phyloP scores from a whole-genome alignment of 1,284 basidiomycete genomes.

The Rhodotorula sp. region DNA sequence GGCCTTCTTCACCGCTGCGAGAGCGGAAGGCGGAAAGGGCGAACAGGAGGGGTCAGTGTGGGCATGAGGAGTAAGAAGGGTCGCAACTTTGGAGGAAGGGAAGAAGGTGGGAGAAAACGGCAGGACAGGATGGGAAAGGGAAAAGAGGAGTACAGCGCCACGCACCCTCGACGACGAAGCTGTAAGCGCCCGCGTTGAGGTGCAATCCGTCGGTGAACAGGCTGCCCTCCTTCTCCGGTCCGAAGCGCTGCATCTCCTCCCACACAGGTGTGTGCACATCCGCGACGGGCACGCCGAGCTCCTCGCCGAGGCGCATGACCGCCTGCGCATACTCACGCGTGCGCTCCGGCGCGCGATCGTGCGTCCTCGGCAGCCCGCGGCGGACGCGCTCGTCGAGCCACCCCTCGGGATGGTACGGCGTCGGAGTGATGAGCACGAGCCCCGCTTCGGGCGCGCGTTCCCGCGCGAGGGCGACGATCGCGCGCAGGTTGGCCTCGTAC shows the following conservation, averaged over 20 bases:
- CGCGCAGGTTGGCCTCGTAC: slow-evolving; percentile 65
- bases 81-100: too few species aligned
- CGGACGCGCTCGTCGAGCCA: slow-evolving; percentile 12
- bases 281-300: slow-evolving; percentile 62
- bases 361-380: neutral
- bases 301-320: slow-evolving; percentile 62
- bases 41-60: too few species aligned
- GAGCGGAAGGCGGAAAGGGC: slow-evolving; percentile 49
- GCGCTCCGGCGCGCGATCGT: slow-evolving; percentile 59
- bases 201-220: slow-evolving; percentile 29
- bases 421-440: slow-evolving; percentile 28
- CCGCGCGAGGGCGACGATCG: slow-evolving; percentile 15
- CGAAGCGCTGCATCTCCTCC: neutral
- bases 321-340: slow-evolving; percentile 70
- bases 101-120: too few species aligned
- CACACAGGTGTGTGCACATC: slow-evolving; percentile 14
- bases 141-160: neutral
- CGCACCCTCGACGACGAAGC: slow-evolving; percentile 1
- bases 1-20: slow-evolving; percentile 59
- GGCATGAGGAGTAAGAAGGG: neutral
- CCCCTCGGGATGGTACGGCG: slow-evolving; percentile 6
- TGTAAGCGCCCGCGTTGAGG: slow-evolving; percentile 8
- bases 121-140: neutral
- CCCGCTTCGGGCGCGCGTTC: slow-evolving; percentile 10
- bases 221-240: neutral